These are phyloP conservation scores for Collybia sp. DNA, from an alignment of 768 basidiomycete species.

Conservation along the genomic window DNA sequence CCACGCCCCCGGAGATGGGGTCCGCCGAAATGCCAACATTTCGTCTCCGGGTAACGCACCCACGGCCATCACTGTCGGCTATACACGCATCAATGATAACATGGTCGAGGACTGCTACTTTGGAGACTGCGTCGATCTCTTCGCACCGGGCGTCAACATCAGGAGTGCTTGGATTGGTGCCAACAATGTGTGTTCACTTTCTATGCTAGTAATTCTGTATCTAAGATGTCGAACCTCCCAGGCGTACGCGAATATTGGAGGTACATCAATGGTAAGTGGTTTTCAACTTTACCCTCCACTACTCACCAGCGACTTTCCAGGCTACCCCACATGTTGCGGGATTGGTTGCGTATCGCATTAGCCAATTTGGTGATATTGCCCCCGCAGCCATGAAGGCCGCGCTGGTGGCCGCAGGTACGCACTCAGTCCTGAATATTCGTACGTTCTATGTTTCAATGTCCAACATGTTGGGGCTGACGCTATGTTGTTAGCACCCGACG, in stretches of 20 bases:
- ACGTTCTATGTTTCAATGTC: no score
- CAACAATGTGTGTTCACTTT: conserved; percentile 10
- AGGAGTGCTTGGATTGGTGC: conserved; percentile 11
- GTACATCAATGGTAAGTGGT: conserved; percentile 9
- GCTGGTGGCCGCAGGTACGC: no score
- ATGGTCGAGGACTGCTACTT: conserved; percentile 34
- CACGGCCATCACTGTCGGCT: conserved; percentile 33
- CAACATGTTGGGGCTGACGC: no score
- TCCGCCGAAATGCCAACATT: no score
- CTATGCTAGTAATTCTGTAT: background rate
- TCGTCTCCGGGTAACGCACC: conserved; percentile 31
- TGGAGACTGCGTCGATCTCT: conserved; percentile 36
- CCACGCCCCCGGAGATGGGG: no score
- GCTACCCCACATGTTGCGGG: conserved; percentile 10
- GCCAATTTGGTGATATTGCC: background rate
- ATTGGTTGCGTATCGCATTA: conserved; percentile 7
- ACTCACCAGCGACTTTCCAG: background rate
- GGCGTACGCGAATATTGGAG: conserved; percentile 1
- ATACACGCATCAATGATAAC: conserved; percentile 27
- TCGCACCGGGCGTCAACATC: conserved; percentile 32
- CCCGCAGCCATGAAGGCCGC: conserved; percentile 5
- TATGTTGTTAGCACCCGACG: no score
- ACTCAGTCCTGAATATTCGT: no score
- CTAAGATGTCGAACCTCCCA: no score
- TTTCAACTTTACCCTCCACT: background rate